These are phyloP conservation scores for Solanum virginianum DNA, from an alignment of 257 asterid species.

Conservation along the genomic window DNA sequence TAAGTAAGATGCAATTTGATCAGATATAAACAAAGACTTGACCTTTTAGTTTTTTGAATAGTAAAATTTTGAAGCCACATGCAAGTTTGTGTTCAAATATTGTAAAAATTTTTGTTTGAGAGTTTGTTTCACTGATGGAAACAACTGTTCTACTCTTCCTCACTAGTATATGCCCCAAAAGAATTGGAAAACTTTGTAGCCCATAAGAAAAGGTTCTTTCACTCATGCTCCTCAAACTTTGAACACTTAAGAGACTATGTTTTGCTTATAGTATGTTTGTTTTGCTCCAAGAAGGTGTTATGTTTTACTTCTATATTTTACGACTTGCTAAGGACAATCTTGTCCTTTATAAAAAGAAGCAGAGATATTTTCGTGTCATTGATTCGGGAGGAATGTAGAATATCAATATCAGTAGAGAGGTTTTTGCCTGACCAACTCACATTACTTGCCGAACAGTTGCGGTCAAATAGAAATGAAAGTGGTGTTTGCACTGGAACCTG, in stretches of 20 bases:
- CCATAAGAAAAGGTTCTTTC: not conserved
- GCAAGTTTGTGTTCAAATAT: not conserved
- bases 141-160: not conserved
- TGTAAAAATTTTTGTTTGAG: not conserved
- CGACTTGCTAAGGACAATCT: not conserved
- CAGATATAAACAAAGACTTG: not conserved
- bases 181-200: not conserved
- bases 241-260: not conserved
- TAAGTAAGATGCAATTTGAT: not conserved
- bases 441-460: not conserved
- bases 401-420: not conserved
- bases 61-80: not conserved
- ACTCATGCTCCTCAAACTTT: not conserved
- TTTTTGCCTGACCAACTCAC: not conserved
- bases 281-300: not conserved
- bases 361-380: not conserved
- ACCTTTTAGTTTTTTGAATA: not conserved
- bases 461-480: not conserved
- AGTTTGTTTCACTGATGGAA: not conserved
- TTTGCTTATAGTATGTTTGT: not conserved
- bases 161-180: not conserved
- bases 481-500: not conserved
- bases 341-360: not conserved
- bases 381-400: not conserved
- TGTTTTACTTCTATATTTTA: not conserved